phyloP scores from a whole-genome alignment of 2,329 filamentous ascomycete genomes.

The Xylaria hypoxylon region DNA sequence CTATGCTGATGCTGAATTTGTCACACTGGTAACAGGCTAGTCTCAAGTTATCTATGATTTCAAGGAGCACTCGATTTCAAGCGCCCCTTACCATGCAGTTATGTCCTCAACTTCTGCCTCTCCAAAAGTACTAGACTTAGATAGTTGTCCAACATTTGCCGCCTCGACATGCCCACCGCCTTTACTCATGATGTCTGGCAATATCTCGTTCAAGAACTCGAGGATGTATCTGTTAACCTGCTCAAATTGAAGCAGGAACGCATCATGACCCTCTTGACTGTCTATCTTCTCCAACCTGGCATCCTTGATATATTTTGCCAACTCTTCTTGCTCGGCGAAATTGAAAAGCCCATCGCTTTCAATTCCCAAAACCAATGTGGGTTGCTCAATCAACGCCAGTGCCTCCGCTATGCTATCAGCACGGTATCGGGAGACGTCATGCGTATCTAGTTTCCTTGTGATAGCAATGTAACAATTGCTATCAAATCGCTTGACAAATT shows the following conservation, averaged over 20 bases:
- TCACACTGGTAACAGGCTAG: background rate
- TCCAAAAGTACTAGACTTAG: conserved; percentile 91
- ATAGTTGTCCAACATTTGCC: conserved; percentile 70
- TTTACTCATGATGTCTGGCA: conserved; percentile 88
- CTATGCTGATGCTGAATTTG: conserved; percentile 3
- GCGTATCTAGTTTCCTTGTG: conserved; percentile 96
- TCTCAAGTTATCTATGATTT: background rate
- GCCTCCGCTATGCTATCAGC: conserved; percentile 76
- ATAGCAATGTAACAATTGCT: conserved; percentile 99
- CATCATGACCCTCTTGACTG: conserved; percentile 94
- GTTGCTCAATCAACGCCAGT: conserved; percentile 85
- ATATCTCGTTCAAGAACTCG: conserved; percentile 81
- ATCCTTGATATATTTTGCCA: conserved; percentile 83
- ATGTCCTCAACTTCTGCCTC: conserved; percentile 97
- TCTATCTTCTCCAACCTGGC: conserved; percentile 87
- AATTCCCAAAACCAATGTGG: conserved; percentile 90
- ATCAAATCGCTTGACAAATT: conserved; percentile 97
- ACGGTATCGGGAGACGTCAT: conserved; percentile 88
- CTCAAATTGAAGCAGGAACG: conserved; percentile 95
- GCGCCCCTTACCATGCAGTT: conserved; percentile 79
- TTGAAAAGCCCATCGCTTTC: conserved; percentile 97
- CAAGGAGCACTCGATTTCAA: too few relatives aligned
- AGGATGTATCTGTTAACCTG: conserved; percentile 93
- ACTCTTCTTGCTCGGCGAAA: conserved; percentile 93
- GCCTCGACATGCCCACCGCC: conserved; percentile 61